Base-by-base conservation (phyloP, 176 grass and related monocot genomes). In the Cenchrus fungigraminus region DNA sequence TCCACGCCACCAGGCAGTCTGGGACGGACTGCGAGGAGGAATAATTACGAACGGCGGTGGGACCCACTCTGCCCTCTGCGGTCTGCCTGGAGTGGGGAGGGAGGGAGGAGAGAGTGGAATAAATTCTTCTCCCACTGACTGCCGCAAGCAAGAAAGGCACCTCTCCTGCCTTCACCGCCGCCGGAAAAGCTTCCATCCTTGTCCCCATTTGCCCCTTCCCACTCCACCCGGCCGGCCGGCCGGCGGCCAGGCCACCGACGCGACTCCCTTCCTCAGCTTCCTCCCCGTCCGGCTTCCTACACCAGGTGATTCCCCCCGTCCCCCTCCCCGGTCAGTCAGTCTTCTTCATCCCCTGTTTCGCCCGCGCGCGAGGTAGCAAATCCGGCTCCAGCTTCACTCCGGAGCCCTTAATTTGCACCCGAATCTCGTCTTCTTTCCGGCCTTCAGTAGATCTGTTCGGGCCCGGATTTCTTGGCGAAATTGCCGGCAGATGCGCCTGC, bases 91-190 rank as follows among this genome's bases (percentile, higher is more conserved):
- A 25, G 22, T 25, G 22, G 22, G 22, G 22, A 25, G 22, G 22
- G 22, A 25, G 34, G 34, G 34, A 2, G 34, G 34, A 3, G 34
- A 34, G 34, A 34, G 34, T 40, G 37, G 78, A 86, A 90, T 86
- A 86, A 86, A 82, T 90, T 86, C 88, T 77, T 72, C 50, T 25
- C 11, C 73, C 73, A 51, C 88, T 57, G 78, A 65, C 42, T 32
- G 31, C 31, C 31, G 31, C 31, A 32, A 32, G 50, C 79, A 73
- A 71, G 83, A 10, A 89, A 85, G 83, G 82, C 70, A 65, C 64
- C 53, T 49, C 13, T 49, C 76, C 5, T 40, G 3, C 37, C 42
- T 14, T 37, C 61, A 34, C 71, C 62, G 42, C 34, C 83, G 83
- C 31, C 62, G 43, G 28, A 0, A 80, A 86, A 68, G 74, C 74